phyloP scores from a whole-genome alignment of 176 grass and related monocot genomes.

The Leersia perrieri region DNA sequence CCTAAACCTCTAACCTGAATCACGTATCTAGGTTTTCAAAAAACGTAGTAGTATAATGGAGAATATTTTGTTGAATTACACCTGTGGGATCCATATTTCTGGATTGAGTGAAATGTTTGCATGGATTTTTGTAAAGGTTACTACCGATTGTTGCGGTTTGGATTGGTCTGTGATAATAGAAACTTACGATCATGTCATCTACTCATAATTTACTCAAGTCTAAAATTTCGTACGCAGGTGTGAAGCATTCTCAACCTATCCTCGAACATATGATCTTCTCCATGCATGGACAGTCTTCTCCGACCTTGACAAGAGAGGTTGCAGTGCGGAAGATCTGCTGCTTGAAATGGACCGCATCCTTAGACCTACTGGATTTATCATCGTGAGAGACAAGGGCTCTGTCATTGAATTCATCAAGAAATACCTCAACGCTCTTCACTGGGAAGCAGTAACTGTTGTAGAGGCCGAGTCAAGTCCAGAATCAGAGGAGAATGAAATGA shows the following conservation, averaged over 20 bases:
- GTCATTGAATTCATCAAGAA: constrained; percentile 84
- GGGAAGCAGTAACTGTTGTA: constrained; percentile 65
- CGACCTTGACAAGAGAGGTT: constrained; percentile 84
- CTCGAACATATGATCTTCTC: constrained; percentile 96
- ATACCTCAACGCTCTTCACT: constrained; percentile 68
- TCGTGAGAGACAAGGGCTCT: constrained; percentile 70
- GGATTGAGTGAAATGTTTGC: background rate
- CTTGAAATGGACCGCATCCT: constrained; percentile 94
- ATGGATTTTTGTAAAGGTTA: background rate
- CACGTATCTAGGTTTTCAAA: constrained; percentile 21
- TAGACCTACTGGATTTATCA: constrained; percentile 79
- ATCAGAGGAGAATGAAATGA: constrained; percentile 73
- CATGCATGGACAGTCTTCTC: constrained; percentile 98
- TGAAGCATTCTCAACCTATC: constrained; percentile 96
- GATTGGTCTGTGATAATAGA: background rate
- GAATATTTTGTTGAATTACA: constrained; percentile 6
- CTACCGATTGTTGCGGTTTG: background rate
- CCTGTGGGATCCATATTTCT: background rate
- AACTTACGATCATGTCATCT: background rate
- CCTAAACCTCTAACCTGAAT: background rate
- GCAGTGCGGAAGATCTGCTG: constrained; percentile 93
- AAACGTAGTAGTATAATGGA: background rate
- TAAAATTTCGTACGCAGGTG: constrained; percentile 61
- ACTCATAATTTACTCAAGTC: background rate
- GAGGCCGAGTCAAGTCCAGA: constrained; percentile 66